These are phyloP conservation scores for Babesia ovis DNA, from an alignment of 169 alveolate genomes.

Conservation along the genomic window DNA sequence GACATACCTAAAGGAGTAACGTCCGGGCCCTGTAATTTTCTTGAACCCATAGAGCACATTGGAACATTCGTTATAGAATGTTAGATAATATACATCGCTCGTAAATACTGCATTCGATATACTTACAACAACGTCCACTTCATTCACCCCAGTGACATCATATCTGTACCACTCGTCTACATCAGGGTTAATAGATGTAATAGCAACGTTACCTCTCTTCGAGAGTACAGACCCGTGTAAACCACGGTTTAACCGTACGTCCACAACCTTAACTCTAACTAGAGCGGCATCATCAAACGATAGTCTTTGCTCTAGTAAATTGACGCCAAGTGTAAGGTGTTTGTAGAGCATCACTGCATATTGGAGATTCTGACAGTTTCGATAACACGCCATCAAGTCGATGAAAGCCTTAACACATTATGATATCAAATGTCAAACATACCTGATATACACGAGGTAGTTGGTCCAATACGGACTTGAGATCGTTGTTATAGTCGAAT, in stretches of 20 bases:
- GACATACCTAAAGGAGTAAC: slow-evolving; percentile 49
- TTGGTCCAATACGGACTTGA: slow-evolving; percentile 64
- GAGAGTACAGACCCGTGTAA: neutral
- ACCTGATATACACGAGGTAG: slow-evolving; percentile 58
- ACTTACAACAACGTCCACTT: slow-evolving; percentile 34
- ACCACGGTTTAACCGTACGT: neutral
- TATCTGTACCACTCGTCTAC: slow-evolving; percentile 11
- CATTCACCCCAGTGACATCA: slow-evolving; percentile 12
- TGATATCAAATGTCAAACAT: neutral
- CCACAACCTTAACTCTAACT: slow-evolving; percentile 25
- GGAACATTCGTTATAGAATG: slow-evolving; percentile 31
- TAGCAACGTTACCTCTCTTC: neutral
- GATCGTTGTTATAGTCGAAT: slow-evolving; percentile 63
- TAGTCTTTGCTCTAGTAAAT: slow-evolving; percentile 19
- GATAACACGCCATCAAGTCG: slow-evolving; percentile 47
- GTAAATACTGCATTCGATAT: neutral
- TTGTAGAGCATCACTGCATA: slow-evolving; percentile 50
- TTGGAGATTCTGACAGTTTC: slow-evolving; percentile 36
- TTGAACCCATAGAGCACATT: slow-evolving; percentile 58
- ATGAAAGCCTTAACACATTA: slow-evolving; percentile 34
- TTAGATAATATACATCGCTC: slow-evolving; percentile 30
- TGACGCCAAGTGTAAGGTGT: slow-evolving; percentile 25
- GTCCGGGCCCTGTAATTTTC: slow-evolving; percentile 25
- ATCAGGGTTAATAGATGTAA: neutral
- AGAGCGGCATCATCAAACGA: slow-evolving; percentile 19